phyloP scores from a whole-genome alignment of 306 rosid genomes.

The Ormosia semicastrata region DNA sequence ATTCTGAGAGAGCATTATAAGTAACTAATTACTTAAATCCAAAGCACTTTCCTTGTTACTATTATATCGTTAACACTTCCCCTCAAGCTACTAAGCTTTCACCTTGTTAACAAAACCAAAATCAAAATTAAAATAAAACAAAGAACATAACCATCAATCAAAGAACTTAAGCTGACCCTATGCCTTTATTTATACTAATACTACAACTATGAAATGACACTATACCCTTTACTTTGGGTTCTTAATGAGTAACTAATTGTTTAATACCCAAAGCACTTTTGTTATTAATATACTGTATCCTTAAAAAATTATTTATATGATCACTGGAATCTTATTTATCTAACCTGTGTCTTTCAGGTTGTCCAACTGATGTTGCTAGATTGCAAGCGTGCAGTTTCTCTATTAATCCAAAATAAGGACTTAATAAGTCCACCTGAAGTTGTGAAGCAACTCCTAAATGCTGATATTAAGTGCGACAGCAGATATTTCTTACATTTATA shows the following conservation, averaged over 20 bases:
- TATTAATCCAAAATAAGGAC: conserved; percentile 65
- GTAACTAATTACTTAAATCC: not conserved
- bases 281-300: not conserved
- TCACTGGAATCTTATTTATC: conserved; percentile 6
- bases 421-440: conserved; percentile 66
- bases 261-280: not conserved
- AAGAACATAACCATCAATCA: not conserved
- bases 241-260: not conserved
- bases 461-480: conserved; percentile 50
- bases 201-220: not conserved
- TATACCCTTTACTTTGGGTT: not conserved
- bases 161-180: not conserved
- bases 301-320: not conserved
- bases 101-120: not conserved
- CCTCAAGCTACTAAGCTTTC: not conserved
- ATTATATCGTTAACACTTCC: not conserved
- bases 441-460: conserved; percentile 63
- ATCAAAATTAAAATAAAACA: not conserved
- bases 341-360: conserved; percentile 49
- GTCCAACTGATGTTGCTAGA: conserved; percentile 75
- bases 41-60: not conserved
- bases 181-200: not conserved
- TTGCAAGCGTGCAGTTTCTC: conserved; percentile 73
- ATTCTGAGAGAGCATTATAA: not conserved
- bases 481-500: conserved; percentile 73